Base-by-base conservation (phyloP, 1,284 basidiomycete genomes). In the Dichomitus squalens region DNA sequence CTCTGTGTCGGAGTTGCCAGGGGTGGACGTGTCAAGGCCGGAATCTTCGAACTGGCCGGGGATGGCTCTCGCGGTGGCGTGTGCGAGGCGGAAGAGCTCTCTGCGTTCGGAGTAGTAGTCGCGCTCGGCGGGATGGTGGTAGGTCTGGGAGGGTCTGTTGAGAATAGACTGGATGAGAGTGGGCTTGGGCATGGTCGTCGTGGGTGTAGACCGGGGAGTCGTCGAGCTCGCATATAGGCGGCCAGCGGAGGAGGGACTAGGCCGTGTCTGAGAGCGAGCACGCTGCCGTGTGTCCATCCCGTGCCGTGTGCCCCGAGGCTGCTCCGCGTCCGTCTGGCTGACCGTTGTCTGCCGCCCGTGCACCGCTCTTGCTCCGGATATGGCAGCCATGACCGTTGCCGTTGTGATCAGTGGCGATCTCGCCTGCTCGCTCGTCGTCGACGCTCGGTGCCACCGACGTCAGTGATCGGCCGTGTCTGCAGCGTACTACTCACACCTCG, bases 101-200 rank as follows among this genome's bases (percentile, higher is more conserved):
- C 70, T 65, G 63, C 76, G 81, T 9, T 75, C 77, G 0, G 82
- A 84, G 64, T 80, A 74, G 61, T 82, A 84, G 3, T 79, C 72
- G 64, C 77, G 80, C 53, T 76, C 72, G 8, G 71, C 61, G 0
- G 79, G 79, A 52, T 76, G 75, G 7, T 73, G 64, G 67, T 88
- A 88, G 0, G 76, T 72, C 67, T 84, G 83, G 3, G 85, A 85
- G 16, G 86, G 86, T 46, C 73, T 69, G 48, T 80, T 78, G 47
- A 88, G 75, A 51, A 87, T 67, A 33, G 75, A 75, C 69, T 87
- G 85, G 27, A 86, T 68, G 25, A 87, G 69, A 11, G 83, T 85
- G 16, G 85, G 84, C 65, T 84, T 86, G 20, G 75, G 69, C 81
- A 83, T 83, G 63, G 64, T 49, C 53, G 60, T 53, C 51, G 63